Conservation (phyloP, 768 basidiomycete genomes). For the Pleurotus tuoliensis region DNA sequence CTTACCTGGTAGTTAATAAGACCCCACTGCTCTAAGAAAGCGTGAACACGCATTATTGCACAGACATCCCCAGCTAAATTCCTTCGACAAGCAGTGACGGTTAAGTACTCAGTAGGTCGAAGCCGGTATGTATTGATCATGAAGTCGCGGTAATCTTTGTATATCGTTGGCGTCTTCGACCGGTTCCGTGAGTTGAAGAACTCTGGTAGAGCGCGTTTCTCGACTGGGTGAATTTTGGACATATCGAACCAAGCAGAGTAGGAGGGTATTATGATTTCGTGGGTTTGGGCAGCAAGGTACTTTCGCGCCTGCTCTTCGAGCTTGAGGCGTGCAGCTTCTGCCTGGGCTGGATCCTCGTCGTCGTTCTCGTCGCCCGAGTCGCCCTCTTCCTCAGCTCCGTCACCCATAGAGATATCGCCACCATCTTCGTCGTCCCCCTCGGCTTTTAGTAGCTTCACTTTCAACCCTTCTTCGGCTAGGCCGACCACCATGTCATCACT, state of each 20-base stretch:
- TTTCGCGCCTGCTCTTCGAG: conserved; percentile 87
- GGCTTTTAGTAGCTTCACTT: conserved; percentile 35
- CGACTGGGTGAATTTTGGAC: conserved; percentile 88
- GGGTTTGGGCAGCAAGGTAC: conserved; percentile 95
- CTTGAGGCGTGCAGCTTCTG: conserved; percentile 73
- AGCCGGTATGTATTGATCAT: conserved; percentile 99
- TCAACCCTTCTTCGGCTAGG: conserved; percentile 37
- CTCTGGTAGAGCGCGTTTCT: conserved; percentile 89
- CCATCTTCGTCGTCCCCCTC: conserved; percentile 62
- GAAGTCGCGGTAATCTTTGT: conserved; percentile 99
- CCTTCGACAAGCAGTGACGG: conserved; percentile 92
- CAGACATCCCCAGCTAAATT: conserved; percentile 98
- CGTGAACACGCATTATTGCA: conserved; percentile 98
- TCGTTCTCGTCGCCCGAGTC: conserved; percentile 81
- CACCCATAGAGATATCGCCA: conserved; percentile 79
- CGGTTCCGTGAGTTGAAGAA: conserved; percentile 97
- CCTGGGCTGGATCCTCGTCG: conserved; percentile 80
- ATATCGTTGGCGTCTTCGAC: conserved; percentile 93
- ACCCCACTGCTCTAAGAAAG: conserved; percentile 98
- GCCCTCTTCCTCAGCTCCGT: conserved; percentile 69
- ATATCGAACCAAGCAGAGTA: conserved; percentile 99
- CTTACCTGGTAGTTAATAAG: conserved; percentile 96
- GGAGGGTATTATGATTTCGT: conserved; percentile 94
- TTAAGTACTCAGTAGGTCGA: conserved; percentile 91
- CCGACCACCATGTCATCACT: conserved; percentile 26